phyloP scores from a whole-genome alignment of 768 basidiomycete species.

The Lactarius quietus region DNA sequence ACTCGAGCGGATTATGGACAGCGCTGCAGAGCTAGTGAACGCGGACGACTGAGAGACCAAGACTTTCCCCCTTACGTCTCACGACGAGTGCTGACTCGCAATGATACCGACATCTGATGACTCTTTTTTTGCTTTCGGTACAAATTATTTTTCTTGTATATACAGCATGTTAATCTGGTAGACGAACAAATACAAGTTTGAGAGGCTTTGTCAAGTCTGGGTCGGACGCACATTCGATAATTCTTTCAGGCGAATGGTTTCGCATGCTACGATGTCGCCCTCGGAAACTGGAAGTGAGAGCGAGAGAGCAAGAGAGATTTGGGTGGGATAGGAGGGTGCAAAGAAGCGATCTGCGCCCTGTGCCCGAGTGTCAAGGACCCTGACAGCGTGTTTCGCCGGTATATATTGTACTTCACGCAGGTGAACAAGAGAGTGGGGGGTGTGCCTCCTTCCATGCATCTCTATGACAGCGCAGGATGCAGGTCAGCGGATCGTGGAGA shows the following conservation, averaged over 20 bases:
- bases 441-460: neutral
- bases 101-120: constrained; percentile 12
- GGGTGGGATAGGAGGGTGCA: neutral
- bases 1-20: constrained; percentile 65
- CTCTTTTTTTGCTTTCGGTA: constrained; percentile 2
- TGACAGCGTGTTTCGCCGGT: neutral
- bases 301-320: too few species aligned
- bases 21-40: constrained; percentile 73
- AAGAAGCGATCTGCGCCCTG: neutral
- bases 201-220: neutral
- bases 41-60: constrained; percentile 28
- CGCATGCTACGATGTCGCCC: neutral
- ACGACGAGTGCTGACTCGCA: neutral
- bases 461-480: neutral
- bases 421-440: neutral
- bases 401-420: neutral
- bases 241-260: neutral
- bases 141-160: constrained; percentile 4
- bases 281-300: neutral
- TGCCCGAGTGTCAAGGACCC: neutral
- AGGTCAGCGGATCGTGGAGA: neutral
- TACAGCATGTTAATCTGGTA: constrained; percentile 7
- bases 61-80: neutral
- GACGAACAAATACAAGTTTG: neutral
- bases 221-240: neutral